phyloP scores from a whole-genome alignment of 2,329 filamentous ascomycete genomes.

The Colletotrichum kahawae region DNA sequence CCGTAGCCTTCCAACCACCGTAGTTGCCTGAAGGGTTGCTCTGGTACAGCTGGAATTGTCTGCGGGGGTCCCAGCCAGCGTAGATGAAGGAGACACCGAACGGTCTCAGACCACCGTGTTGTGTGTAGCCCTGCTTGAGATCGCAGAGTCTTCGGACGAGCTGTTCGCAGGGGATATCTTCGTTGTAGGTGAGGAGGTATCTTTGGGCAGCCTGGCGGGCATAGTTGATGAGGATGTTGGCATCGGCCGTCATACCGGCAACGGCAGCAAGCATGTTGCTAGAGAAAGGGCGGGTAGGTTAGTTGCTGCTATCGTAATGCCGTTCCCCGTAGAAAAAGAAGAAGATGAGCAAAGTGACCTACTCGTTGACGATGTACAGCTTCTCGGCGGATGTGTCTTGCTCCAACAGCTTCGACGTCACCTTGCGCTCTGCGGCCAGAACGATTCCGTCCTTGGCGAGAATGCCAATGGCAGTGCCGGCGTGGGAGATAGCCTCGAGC shows the following conservation, averaged over 20 bases:
- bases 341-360: conserved; percentile 37
- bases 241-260: conserved; percentile 98
- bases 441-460: conserved; percentile 98
- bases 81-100: conserved; percentile 99
- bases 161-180: conserved; percentile 99
- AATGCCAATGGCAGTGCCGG: conserved; percentile 95
- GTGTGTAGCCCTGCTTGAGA: conserved; percentile 98
- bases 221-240: conserved; percentile 99
- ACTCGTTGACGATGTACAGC: conserved; percentile 99
- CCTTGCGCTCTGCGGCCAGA: conserved; percentile 95
- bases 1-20: conserved; percentile 98
- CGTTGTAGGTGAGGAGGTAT: conserved; percentile 99
- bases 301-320: not conserved
- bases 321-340: not conserved
- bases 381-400: conserved; percentile 99
- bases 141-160: conserved; percentile 96
- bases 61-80: conserved; percentile 93
- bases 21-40: conserved; percentile 99
- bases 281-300: not conserved
- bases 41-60: conserved; percentile 98
- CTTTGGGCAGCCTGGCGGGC: conserved; percentile 95
- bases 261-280: conserved; percentile 99
- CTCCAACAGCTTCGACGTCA: conserved; percentile 98
- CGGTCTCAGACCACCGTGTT: conserved; percentile 96
- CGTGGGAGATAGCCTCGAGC: conserved; percentile 97